These are phyloP conservation scores for Nothopassalora personata DNA, from an alignment of 2,329 filamentous ascomycete genomes.

Conservation along the genomic window DNA sequence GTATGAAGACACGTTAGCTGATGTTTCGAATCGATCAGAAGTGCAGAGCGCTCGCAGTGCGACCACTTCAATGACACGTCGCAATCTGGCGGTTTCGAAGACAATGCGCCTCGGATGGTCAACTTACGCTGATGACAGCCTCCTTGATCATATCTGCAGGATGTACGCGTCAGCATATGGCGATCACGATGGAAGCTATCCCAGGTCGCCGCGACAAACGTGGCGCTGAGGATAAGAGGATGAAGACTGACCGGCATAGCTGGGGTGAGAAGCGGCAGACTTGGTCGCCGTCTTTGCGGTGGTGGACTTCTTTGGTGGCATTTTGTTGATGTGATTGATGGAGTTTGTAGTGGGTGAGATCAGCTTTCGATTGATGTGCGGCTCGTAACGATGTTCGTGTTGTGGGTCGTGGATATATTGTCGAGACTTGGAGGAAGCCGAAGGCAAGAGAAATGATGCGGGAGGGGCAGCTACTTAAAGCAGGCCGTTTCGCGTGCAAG, in stretches of 20 bases:
- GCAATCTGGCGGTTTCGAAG: conserved; percentile 19
- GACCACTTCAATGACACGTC: conserved; percentile 18
- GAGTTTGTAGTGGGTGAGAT: conserved; percentile 7
- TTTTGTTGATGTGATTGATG: conserved; percentile 18
- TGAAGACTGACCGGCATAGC: conserved; percentile 59
- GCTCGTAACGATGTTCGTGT: conserved; percentile 7
- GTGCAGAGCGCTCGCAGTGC: conserved; percentile 5
- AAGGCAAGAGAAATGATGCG: background rate
- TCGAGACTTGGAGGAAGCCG: background rate
- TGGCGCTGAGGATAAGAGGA: conserved; percentile 27
- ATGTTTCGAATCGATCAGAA: conserved; percentile 15
- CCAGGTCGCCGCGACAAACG: conserved; percentile 15
- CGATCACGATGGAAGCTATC: conserved; percentile 19
- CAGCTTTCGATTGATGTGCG: conserved; percentile 16
- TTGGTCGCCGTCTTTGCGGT: conserved; percentile 55
- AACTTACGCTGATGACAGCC: conserved; percentile 64
- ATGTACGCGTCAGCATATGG: conserved; percentile 49
- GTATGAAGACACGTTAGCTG: conserved; percentile 47
- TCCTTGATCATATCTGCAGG: conserved; percentile 66
- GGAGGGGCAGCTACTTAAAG: background rate
- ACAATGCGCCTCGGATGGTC: conserved; percentile 44
- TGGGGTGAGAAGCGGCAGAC: conserved; percentile 51
- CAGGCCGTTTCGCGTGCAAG: background rate
- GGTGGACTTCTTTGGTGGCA: conserved; percentile 24
- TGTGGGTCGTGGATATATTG: background rate